Evolutionary conservation across 2,329 filamentous ascomycete genomes (phyloP).

Genomic region (Mollisiaceae sp.): DNA sequence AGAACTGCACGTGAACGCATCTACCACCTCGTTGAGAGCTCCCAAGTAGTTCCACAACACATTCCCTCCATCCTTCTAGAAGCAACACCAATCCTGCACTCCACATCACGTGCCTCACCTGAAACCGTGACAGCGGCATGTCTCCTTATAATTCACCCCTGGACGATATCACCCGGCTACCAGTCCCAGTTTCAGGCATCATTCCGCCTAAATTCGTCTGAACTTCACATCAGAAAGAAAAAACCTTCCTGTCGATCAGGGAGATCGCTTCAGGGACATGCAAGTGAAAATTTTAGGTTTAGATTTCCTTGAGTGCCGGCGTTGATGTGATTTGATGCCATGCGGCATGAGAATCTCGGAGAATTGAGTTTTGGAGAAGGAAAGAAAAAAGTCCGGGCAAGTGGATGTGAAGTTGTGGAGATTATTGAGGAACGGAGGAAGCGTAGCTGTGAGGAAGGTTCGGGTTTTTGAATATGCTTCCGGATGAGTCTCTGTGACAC

Average conservation of each 20-base stretch:
- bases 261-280: constrained; percentile 1
- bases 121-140: not conserved
- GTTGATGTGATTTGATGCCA: not conserved
- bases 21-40: not conserved
- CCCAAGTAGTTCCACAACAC: not conserved
- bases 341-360: not conserved
- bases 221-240: not conserved
- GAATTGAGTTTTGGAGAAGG: not conserved
- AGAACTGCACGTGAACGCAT: not conserved
- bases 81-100: not conserved
- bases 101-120: not conserved
- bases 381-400: not conserved
- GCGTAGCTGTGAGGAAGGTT: no score
- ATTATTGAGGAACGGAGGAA: not conserved
- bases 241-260: constrained; percentile 3
- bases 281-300: not conserved
- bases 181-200: not conserved
- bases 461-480: no score
- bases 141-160: not conserved
- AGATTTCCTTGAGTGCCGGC: not conserved
- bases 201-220: constrained; percentile 2
- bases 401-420: not conserved
- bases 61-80: not conserved
- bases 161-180: not conserved
- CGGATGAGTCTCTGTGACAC: no score